Percentiles rank a stretch among this genome's conserved stretches.
Evolutionary conservation across 305 asterid genomes (phyloP).

Genomic region (Nicotiana rustica): DNA sequence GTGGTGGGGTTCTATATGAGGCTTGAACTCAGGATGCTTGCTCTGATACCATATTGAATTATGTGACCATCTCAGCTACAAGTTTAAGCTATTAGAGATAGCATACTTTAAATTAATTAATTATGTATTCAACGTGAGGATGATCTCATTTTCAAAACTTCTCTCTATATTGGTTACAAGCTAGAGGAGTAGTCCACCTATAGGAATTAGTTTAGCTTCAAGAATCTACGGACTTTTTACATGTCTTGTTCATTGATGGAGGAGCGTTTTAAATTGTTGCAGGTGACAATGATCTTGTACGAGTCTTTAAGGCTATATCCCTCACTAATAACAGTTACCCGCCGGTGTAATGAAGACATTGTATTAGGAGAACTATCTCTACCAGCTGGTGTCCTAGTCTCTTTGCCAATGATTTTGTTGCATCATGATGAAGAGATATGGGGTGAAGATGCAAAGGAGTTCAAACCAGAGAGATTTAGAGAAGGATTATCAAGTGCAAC

Average conservation of each 20-base stretch:
- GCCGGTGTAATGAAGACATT: slow-evolving; percentile 17
- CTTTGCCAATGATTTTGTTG: slow-evolving; percentile 9
- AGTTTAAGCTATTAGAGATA: not conserved
- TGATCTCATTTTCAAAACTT: not conserved
- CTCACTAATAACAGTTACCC: not conserved
- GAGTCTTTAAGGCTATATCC: slow-evolving; percentile 38
- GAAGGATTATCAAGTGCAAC: slow-evolving; percentile 29
- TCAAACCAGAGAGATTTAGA: slow-evolving; percentile 28
- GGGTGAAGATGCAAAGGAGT: slow-evolving; percentile 37
- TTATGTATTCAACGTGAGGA: not conserved
- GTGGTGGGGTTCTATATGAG: not conserved
- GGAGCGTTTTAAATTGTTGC: not conserved
- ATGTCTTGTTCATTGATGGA: not conserved
- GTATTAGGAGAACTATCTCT: not conserved
- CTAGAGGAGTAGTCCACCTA: not conserved
- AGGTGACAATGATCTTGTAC: slow-evolving; percentile 36
- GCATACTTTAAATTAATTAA: no score
- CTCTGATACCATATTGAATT: not conserved
- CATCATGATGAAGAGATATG: slow-evolving; percentile 38
- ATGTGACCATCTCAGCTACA: not conserved
- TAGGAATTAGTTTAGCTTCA: not conserved
- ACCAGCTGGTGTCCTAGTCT: slow-evolving; percentile 28
- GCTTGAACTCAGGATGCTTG: not conserved
- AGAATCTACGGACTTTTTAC: not conserved
- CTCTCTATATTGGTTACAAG: not conserved